phyloP scores from a whole-genome alignment of 2,329 filamentous ascomycete species.

The Colletotrichum sp. region DNA sequence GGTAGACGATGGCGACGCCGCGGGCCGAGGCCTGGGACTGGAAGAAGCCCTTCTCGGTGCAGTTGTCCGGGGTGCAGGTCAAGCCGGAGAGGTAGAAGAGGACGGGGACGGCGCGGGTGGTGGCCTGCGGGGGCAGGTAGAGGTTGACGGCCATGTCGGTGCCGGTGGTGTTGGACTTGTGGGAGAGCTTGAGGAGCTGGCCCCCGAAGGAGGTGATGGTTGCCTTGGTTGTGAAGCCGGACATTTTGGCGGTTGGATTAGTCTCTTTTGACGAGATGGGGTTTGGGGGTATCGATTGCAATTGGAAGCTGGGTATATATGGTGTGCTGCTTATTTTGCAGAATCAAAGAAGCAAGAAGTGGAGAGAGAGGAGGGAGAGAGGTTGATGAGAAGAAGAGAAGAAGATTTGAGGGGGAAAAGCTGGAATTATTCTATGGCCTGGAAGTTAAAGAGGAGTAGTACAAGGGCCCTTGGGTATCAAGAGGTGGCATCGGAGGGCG shows the following conservation, averaged over 20 bases:
- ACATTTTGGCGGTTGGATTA: slow-evolving; percentile 55
- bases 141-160: slow-evolving; percentile 94
- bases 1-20: slow-evolving; percentile 92
- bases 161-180: slow-evolving; percentile 77
- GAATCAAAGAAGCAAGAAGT: background rate
- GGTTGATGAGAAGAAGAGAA: background rate
- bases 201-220: slow-evolving; percentile 93
- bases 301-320: slow-evolving; percentile 16
- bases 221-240: slow-evolving; percentile 81
- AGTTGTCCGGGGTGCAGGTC: slow-evolving; percentile 92
- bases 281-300: background rate
- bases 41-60: slow-evolving; percentile 86
- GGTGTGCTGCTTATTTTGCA: background rate
- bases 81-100: slow-evolving; percentile 93
- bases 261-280: background rate
- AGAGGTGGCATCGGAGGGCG: slow-evolving; percentile 7
- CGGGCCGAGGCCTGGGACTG: slow-evolving; percentile 80
- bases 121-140: slow-evolving; percentile 80
- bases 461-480: background rate
- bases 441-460: slow-evolving; percentile 2
- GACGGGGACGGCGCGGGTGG: slow-evolving; percentile 69
- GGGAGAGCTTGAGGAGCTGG: slow-evolving; percentile 91
- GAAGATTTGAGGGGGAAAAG: background rate
- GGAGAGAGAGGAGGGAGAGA: background rate
- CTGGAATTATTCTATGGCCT: slow-evolving; percentile 15